phyloP scores from a whole-genome alignment of 202 grass and related monocot species.

The Bolboschoenoplectus hybrid region DNA sequence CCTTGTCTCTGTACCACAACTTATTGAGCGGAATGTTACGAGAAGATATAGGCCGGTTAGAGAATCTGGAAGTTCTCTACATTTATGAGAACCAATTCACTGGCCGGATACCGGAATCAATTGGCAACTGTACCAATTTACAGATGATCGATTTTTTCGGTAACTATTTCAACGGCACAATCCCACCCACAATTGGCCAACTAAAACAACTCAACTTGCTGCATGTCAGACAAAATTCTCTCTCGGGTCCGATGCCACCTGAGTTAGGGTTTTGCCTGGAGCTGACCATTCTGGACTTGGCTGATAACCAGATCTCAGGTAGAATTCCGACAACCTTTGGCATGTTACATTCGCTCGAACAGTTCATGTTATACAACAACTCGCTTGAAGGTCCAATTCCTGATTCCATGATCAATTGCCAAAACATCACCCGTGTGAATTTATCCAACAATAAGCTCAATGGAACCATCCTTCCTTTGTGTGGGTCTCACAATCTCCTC shows the following conservation, averaged over 20 bases:
- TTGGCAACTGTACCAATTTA: slow-evolving; percentile 67
- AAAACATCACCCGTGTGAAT: slow-evolving; percentile 87
- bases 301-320: slow-evolving; percentile 73
- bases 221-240: slow-evolving; percentile 77
- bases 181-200: slow-evolving; percentile 64
- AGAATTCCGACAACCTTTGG: slow-evolving; percentile 65
- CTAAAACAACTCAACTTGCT: slow-evolving; percentile 63
- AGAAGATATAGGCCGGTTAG: slow-evolving; percentile 55
- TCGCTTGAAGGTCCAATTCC: slow-evolving; percentile 75
- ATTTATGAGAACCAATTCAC: slow-evolving; percentile 86
- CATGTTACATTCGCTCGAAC: slow-evolving; percentile 63
- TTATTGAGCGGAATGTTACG: slow-evolving; percentile 54
- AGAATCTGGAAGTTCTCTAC: slow-evolving; percentile 61
- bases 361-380: slow-evolving; percentile 98
- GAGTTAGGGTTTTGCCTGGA: slow-evolving; percentile 63
- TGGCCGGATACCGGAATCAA: slow-evolving; percentile 65
- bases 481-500: slow-evolving; percentile 62
- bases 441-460: slow-evolving; percentile 80
- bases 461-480: slow-evolving; percentile 77
- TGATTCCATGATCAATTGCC: slow-evolving; percentile 82
- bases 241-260: slow-evolving; percentile 61
- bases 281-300: slow-evolving; percentile 67
- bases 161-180: slow-evolving; percentile 71
- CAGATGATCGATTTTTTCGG: slow-evolving; percentile 87
- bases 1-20: slow-evolving; percentile 73